Base-by-base conservation (phyloP, 306 rosid genomes). In the Vicia sativa region DNA sequence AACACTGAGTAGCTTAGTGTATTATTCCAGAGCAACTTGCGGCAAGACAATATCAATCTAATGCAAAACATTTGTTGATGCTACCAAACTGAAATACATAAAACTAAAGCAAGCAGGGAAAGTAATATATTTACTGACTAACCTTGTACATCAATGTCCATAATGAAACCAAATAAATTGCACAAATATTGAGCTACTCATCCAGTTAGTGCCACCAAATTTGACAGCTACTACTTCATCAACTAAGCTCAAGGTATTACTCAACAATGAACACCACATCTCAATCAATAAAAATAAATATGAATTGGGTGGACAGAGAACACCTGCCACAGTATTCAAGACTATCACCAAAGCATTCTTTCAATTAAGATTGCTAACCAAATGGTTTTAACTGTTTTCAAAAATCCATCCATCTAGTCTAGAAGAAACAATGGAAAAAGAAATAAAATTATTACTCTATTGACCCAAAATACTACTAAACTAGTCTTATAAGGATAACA, bases 401-500 rank as follows among this genome's bases (percentile, higher is more conserved):
- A 69, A 77, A 79, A 56, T 29, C 54, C 69, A 79, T 58, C 65
- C 71, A 79, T 85, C 90, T 74, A 76, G 55, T 85, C 90, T 74
- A 76, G 48, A 59, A 78, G 48, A 59, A 78, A 73, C 67, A 66
- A 65, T 12, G 50, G 10, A 19, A 42, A 21, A 39, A 65, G 43
- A 72, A 68, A 68, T 49, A 72, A 49, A 14, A 61, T 72, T 49
- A 11, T 74, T 74, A 54, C 8, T 10, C 53, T 38, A 65, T 63
- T 53, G 41, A 41, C 64, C 69, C 79, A 73, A 70, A 70, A 75
- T 61, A 80, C 78, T 35, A 55, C 67, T 80, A 82, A 52, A 70
- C 86, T 72, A 79, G 43, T 45, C 83, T 82, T 82, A 84, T 82
- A 84, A 58, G 44, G 65, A 82, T 79, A 53, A 79, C 66, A 79